Evolutionary conservation across 1,139 yeast genomes (phyloP).

Genomic region (Yamadazyma jaroonii): DNA sequence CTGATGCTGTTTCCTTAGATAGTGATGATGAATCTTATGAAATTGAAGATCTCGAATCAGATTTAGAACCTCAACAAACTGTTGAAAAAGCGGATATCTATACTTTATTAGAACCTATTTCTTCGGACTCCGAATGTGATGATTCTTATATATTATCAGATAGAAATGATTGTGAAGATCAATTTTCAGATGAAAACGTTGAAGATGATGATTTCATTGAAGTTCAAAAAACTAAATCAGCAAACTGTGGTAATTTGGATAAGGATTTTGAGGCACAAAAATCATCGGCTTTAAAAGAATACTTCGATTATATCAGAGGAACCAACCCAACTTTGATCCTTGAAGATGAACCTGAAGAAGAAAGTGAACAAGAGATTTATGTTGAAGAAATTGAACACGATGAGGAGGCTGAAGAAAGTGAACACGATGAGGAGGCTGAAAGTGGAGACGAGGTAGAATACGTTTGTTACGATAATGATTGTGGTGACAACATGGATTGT

Average conservation of each 20-base stretch:
- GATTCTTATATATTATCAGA: slow-evolving; percentile 1
- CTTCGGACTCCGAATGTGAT: neutral
- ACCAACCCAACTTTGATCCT: neutral
- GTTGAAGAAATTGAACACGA: neutral
- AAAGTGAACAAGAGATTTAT: neutral
- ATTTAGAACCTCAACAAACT: neutral
- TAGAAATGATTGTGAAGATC: slow-evolving; percentile 4
- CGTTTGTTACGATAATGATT: too few species aligned
- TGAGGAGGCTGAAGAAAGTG: neutral
- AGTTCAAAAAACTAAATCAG: neutral
- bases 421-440: neutral
- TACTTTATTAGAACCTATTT: neutral
- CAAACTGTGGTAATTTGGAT: neutral
- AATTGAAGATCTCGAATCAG: neutral
- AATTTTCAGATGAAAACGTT: neutral
- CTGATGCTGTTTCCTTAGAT: neutral
- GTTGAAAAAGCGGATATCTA: neutral
- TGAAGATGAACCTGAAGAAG: neutral
- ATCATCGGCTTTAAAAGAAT: neutral
- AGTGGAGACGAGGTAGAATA: too few species aligned
- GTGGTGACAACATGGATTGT: too few species aligned
- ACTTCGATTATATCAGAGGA: neutral
- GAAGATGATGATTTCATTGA: neutral
- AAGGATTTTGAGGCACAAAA: neutral
- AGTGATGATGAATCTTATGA: neutral